Base-by-base conservation (phyloP, 495 filamentous ascomycete species). In the Filosporella fistucella region DNA sequence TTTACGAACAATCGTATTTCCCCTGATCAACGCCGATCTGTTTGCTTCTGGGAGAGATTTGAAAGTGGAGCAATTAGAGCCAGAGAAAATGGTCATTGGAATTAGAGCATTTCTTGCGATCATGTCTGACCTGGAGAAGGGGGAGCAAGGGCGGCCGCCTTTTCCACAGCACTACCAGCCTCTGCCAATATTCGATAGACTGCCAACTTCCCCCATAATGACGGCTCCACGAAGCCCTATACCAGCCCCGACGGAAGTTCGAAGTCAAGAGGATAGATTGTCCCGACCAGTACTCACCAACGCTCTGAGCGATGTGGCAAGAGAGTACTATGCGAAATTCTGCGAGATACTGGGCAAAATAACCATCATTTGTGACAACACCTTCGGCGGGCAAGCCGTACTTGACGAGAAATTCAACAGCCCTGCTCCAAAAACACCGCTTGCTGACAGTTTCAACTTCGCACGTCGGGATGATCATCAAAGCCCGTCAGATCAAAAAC, bases 341-440 rank as follows among this genome's bases (percentile, higher is more conserved):
- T 97, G 89, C 58, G 89, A 96, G 57, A 91, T 96, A 6, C 69
- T 99, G 7, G 91, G 91, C 21, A 93, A 95, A 61, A 94, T 99
- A 36, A 95, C 90, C 1, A 82, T 96, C 24, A 80, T 97, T 10
- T 97, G 93, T 63, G 91, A 97, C 63, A 91, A 93, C 50, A 86
- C 91, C 5, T 97, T 97, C 64, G 94, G 94, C 42, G 93, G 93
- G 4, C 93, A 99, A 63, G 93, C 90, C 21, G 88, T 86, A 1
- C 66, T 97, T 36, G 93, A 99, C 54, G 94, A 99, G 63, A 95
- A 95, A 62, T 94, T 96, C 62, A 83, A 83, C 44, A 78, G 84
- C 47, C 75, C 81, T 16, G 88, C 87, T 0, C 90, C 91, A 0
- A 96, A 95, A 61, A 97, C 94, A 0, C 94, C 94, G 2, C 88